Evolutionary conservation across 495 filamentous ascomycete genomes (phyloP).

Genomic region (Aspergillus sparsus): DNA sequence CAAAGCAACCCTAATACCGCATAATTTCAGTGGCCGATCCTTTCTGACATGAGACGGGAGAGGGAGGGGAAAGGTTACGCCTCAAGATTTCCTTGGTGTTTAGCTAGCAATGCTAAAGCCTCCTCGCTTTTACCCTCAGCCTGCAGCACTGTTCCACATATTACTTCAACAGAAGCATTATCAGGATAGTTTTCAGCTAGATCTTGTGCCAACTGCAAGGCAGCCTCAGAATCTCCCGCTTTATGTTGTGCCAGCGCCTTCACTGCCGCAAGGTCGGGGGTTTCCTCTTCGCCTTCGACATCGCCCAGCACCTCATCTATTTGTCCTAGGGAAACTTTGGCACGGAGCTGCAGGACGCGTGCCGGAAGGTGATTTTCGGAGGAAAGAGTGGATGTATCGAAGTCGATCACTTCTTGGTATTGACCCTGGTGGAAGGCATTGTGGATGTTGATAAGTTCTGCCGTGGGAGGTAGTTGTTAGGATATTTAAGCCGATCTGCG

Average conservation of each 20-base stretch:
- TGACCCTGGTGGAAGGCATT: slow-evolving; percentile 93
- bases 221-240: slow-evolving; percentile 58
- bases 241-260: slow-evolving; percentile 72
- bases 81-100: slow-evolving; percentile 82
- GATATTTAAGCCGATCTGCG: not conserved
- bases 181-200: slow-evolving; percentile 66
- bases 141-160: slow-evolving; percentile 76
- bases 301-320: slow-evolving; percentile 68
- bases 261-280: slow-evolving; percentile 75
- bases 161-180: slow-evolving; percentile 78
- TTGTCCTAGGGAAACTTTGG: slow-evolving; percentile 78
- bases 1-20: slow-evolving; percentile 57
- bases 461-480: slow-evolving; percentile 9
- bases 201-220: slow-evolving; percentile 62
- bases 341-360: slow-evolving; percentile 76
- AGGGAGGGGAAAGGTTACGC: slow-evolving; percentile 54
- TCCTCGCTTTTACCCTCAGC: slow-evolving; percentile 77
- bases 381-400: slow-evolving; percentile 73
- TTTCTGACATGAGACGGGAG: slow-evolving; percentile 10
- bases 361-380: slow-evolving; percentile 74
- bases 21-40: not conserved
- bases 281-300: slow-evolving; percentile 60
- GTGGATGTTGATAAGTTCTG: slow-evolving; percentile 93
- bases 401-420: slow-evolving; percentile 79
- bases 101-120: slow-evolving; percentile 72